Conservation (phyloP, 805 yeast species). For the Kregervanrija pseudodelftensis region DNA sequence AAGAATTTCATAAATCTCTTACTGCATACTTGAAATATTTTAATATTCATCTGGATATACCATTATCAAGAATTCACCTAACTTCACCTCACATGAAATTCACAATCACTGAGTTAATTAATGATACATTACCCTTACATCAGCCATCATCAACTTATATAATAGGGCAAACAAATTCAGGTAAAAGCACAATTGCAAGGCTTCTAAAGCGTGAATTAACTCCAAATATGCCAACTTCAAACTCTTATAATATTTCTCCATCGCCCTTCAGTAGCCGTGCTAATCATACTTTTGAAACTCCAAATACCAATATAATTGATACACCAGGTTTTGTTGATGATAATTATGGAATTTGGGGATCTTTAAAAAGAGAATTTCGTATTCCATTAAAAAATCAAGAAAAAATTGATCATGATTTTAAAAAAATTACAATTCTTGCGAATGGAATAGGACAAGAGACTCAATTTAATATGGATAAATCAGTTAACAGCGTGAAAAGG, state of each 20-base stretch:
- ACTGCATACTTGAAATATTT: not conserved
- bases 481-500: too few species aligned
- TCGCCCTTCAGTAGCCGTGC: slow-evolving; percentile 14
- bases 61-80: too few species aligned
- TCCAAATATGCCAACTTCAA: not conserved
- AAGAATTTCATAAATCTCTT: not conserved
- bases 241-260: slow-evolving; percentile 6
- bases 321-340: slow-evolving; percentile 24
- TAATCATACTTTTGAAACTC: slow-evolving; percentile 8
- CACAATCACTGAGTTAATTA: slow-evolving; percentile 2
- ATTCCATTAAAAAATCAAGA: too few species aligned
- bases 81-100: too few species aligned
- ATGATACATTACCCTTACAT: slow-evolving; percentile 1
- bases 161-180: slow-evolving; percentile 25
- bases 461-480: too few species aligned
- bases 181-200: slow-evolving; percentile 19
- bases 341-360: slow-evolving; percentile 15
- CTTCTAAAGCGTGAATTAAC: not conserved
- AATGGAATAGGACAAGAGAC: too few species aligned
- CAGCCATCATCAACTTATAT: slow-evolving; percentile 12
- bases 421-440: too few species aligned
- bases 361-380: slow-evolving; percentile 3
- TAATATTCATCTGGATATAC: not conserved
- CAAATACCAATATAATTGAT: slow-evolving; percentile 18
- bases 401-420: too few species aligned